These are phyloP conservation scores for Podospora fimiseda DNA, from an alignment of 495 filamentous ascomycete species.

Conservation along the genomic window DNA sequence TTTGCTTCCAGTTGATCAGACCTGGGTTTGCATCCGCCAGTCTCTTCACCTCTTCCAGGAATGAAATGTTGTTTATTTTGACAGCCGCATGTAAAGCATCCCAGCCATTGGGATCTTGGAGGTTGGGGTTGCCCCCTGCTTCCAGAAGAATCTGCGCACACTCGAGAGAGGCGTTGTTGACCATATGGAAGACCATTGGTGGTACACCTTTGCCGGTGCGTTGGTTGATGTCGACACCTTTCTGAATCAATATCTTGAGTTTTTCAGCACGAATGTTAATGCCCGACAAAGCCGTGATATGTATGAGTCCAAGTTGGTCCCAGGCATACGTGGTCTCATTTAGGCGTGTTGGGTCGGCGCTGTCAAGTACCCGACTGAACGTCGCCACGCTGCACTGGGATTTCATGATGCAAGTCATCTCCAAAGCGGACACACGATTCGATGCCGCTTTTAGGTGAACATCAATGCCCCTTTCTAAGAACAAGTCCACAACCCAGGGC, in stretches of 20 bases:
- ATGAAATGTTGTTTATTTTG: background rate
- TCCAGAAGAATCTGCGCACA: background rate
- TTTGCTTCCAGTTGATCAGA: background rate
- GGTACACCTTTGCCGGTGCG: background rate
- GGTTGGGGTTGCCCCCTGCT: background rate
- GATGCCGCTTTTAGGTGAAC: background rate
- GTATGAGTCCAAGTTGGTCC: background rate
- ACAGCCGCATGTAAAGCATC: background rate
- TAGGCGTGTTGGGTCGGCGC: background rate
- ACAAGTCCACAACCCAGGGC: background rate
- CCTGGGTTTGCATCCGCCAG: background rate
- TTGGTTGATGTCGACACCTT: background rate
- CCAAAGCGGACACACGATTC: background rate
- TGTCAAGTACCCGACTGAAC: background rate
- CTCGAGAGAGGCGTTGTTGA: background rate
- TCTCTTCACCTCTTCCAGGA: background rate
- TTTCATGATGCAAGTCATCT: background rate
- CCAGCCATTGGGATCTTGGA: background rate
- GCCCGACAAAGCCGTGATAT: background rate
- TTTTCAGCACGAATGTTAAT: background rate
- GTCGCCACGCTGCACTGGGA: background rate
- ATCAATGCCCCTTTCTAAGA: background rate
- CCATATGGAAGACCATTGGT: too few species aligned
- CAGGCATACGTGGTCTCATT: background rate
- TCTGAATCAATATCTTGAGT: background rate